A percentile compares a stretch with the other conserved stretches of the same genome.
These are phyloP conservation scores for Diplocarpon rosae DNA, from an alignment of 2,329 filamentous ascomycete species.

Conservation along the genomic window DNA sequence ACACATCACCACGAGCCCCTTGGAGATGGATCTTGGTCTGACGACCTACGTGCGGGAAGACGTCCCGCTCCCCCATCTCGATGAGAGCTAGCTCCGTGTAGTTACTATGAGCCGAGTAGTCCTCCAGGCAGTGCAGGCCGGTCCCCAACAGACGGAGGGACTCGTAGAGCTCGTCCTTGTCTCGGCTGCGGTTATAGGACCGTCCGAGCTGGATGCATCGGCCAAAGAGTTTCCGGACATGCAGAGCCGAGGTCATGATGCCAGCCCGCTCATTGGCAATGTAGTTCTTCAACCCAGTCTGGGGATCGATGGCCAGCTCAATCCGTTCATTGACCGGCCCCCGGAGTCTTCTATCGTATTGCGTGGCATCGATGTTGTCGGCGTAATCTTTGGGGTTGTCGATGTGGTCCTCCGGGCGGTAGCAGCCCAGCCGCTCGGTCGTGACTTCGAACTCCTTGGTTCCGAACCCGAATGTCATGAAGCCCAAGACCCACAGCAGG, in stretches of 20 bases:
- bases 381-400: slow-evolving; percentile 75
- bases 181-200: slow-evolving; percentile 52
- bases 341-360: slow-evolving; percentile 72
- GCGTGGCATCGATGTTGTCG: slow-evolving; percentile 73
- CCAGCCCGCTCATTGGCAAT: slow-evolving; percentile 73
- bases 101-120: slow-evolving; percentile 90
- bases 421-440: slow-evolving; percentile 60
- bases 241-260: slow-evolving; percentile 71
- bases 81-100: slow-evolving; percentile 82
- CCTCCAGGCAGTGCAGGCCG: slow-evolving; percentile 81
- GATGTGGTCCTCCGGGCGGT: slow-evolving; percentile 51
- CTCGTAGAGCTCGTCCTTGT: slow-evolving; percentile 75
- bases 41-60: slow-evolving; percentile 82
- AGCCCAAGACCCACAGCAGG: slow-evolving; percentile 77
- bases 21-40: slow-evolving; percentile 58
- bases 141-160: slow-evolving; percentile 79
- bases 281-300: slow-evolving; percentile 81
- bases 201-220: slow-evolving; percentile 72
- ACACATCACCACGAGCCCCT: slow-evolving; percentile 57
- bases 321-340: slow-evolving; percentile 67
- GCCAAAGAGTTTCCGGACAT: slow-evolving; percentile 64
- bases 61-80: slow-evolving; percentile 66
- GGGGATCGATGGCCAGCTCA: slow-evolving; percentile 68
- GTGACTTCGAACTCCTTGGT: slow-evolving; percentile 82
- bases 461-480: slow-evolving; percentile 77